Conservation (phyloP, 2,329 filamentous ascomycete genomes). For the Magnaporthiopsis rhizophila region DNA sequence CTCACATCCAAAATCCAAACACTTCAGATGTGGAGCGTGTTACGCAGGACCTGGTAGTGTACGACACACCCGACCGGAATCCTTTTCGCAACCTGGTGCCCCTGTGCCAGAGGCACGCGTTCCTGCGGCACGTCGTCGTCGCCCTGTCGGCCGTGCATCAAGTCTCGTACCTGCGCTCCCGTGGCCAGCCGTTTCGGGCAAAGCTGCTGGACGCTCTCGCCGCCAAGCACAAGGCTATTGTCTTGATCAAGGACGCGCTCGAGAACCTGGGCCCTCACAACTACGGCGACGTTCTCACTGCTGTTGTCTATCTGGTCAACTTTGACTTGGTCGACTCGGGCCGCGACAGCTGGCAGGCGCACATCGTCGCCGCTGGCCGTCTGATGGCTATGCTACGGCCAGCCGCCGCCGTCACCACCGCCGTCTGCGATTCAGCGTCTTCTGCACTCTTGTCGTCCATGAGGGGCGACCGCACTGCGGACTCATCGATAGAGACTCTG, state of each 20-base stretch:
- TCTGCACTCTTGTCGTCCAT: no score
- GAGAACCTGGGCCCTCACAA: slow-evolving; percentile 27
- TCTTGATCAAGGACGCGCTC: slow-evolving; percentile 31
- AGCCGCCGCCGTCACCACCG: background rate
- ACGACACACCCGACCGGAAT: slow-evolving; percentile 2
- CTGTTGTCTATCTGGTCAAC: slow-evolving; percentile 41
- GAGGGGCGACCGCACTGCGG: background rate
- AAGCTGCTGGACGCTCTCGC: slow-evolving; percentile 35
- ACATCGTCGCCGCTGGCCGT: slow-evolving; percentile 36
- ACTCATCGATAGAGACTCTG: slow-evolving; percentile 25
- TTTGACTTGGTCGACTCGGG: slow-evolving; percentile 42
- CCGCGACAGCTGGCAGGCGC: slow-evolving; percentile 37
- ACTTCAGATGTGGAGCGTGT: slow-evolving; percentile 1
- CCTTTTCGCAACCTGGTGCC: slow-evolving; percentile 3
- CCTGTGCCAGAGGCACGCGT: slow-evolving; percentile 19
- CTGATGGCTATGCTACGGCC: slow-evolving; percentile 32
- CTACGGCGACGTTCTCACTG: slow-evolving; percentile 33
- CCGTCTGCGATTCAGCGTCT: background rate
- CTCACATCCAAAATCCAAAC: background rate
- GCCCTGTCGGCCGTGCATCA: slow-evolving; percentile 41
- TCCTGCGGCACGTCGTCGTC: slow-evolving; percentile 38
- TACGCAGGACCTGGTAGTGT: slow-evolving; percentile 1
- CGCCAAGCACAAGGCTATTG: slow-evolving; percentile 36
- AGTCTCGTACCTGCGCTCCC: slow-evolving; percentile 31
- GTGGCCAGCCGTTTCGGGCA: slow-evolving; percentile 16